Evolutionary conservation across 495 filamentous ascomycete genomes (phyloP).

Genomic region (Daldinia concentrica): DNA sequence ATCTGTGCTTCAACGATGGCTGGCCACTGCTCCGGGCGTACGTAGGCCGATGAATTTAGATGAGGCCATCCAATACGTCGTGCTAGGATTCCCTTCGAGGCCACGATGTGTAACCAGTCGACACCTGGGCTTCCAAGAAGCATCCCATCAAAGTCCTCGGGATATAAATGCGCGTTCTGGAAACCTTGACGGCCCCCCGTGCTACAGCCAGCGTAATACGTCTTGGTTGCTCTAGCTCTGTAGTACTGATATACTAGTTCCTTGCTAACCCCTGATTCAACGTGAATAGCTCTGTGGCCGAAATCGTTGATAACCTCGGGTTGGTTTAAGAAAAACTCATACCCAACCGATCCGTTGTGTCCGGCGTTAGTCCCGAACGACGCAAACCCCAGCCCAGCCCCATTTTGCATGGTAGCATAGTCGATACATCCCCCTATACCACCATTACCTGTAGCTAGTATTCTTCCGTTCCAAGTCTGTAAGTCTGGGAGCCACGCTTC

Average conservation of each 20-base stretch:
- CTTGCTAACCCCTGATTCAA: slow-evolving; percentile 24
- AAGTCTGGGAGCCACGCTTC: slow-evolving; percentile 50
- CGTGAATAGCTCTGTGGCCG: not conserved
- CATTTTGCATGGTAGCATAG: slow-evolving; percentile 55
- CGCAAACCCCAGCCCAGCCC: slow-evolving; percentile 40
- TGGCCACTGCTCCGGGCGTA: not conserved
- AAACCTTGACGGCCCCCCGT: slow-evolving; percentile 25
- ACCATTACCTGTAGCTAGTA: slow-evolving; percentile 54
- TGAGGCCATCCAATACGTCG: slow-evolving; percentile 8
- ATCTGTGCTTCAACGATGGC: not conserved
- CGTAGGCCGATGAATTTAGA: not conserved
- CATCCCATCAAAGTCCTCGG: slow-evolving; percentile 20
- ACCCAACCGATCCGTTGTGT: slow-evolving; percentile 42
- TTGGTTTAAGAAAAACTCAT: slow-evolving; percentile 37
- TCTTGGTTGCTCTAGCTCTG: not conserved
- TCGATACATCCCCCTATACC: slow-evolving; percentile 58
- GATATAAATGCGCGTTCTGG: slow-evolving; percentile 9
- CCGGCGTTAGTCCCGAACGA: slow-evolving; percentile 57
- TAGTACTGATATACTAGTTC: slow-evolving; percentile 20
- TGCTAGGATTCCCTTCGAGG: slow-evolving; percentile 23
- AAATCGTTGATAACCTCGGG: slow-evolving; percentile 42
- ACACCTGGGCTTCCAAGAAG: slow-evolving; percentile 23
- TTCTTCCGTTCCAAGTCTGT: slow-evolving; percentile 53
- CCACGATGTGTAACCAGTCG: slow-evolving; percentile 27
- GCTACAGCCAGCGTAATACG: slow-evolving; percentile 21